Evolutionary conservation across 129 eudicot species (phyloP).

Genomic region (Tagetes erecta): DNA sequence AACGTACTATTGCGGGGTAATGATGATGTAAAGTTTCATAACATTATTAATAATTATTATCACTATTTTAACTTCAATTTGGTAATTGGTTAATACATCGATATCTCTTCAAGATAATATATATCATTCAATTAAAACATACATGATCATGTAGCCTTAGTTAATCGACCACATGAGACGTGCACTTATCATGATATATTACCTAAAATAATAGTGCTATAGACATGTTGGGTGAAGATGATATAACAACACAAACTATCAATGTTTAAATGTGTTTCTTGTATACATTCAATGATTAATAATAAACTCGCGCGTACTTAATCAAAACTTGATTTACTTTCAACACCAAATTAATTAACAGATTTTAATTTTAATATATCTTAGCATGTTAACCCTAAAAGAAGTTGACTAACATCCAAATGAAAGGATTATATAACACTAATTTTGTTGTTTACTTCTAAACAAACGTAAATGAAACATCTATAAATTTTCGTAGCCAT

Average conservation of each 20-base stretch:
- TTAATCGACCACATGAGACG: not conserved
- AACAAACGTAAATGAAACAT: not conserved
- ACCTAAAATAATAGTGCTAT: not conserved
- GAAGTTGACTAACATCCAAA: not conserved
- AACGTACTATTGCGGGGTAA: not conserved
- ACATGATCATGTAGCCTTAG: no score
- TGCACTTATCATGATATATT: not conserved
- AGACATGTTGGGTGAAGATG: constrained; percentile 10
- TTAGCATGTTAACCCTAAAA: not conserved
- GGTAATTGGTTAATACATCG: not conserved
- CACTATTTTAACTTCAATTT: not conserved
- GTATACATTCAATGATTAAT: not conserved
- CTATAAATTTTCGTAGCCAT: not conserved
- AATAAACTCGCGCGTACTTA: not conserved
- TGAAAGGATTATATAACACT: not conserved
- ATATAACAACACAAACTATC: constrained; percentile 3
- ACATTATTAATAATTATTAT: not conserved
- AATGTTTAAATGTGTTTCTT: not conserved
- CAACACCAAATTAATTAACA: not conserved
- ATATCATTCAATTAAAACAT: no score
- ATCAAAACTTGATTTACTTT: not conserved
- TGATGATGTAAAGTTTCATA: not conserved
- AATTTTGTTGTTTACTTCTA: not conserved
- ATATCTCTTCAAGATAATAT: not conserved
- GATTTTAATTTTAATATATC: not conserved